Percentiles rank a stretch among this genome's conserved stretches.
These are phyloP conservation scores for Aureobasidium sp. DNA, from an alignment of 2,329 filamentous ascomycete genomes.

Conservation along the genomic window DNA sequence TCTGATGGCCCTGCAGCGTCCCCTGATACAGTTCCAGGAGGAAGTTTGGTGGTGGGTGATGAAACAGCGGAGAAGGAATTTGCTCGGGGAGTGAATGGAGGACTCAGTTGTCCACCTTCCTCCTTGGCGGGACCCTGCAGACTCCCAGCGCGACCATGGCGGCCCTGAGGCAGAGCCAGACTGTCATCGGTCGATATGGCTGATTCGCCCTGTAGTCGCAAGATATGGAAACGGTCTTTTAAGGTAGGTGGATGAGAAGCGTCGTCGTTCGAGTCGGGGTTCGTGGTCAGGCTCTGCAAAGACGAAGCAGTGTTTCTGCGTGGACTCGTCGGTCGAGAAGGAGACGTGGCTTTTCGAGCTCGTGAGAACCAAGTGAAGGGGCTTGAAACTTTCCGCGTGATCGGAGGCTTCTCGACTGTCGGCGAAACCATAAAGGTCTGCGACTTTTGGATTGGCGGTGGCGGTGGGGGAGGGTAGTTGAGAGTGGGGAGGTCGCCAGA, in stretches of 20 bases:
- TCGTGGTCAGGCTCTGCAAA: conserved; percentile 67
- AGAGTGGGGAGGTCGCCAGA: conserved; percentile 63
- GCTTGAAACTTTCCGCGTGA: conserved; percentile 67
- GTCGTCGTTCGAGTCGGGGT: conserved; percentile 58
- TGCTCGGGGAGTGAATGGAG: conserved; percentile 14
- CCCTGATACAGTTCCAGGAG: conserved; percentile 79
- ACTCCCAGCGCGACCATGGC: conserved; percentile 31
- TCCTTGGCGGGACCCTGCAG: conserved; percentile 33
- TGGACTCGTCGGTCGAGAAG: conserved; percentile 33
- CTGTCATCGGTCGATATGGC: conserved; percentile 13
- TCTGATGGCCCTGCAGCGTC: conserved; percentile 67
- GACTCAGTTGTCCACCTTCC: conserved; percentile 16
- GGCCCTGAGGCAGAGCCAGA: conserved; percentile 12
- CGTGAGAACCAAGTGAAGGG: conserved; percentile 82
- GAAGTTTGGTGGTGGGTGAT: conserved; percentile 50
- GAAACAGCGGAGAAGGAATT: conserved; percentile 20
- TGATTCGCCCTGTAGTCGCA: conserved; percentile 52
- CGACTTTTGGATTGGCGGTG: conserved; percentile 22
- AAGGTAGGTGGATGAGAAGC: conserved; percentile 53
- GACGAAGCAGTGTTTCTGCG: conserved; percentile 73
- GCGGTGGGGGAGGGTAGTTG: conserved; percentile 29
- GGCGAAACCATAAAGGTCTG: background rate
- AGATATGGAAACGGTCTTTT: conserved; percentile 68
- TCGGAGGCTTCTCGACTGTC: conserved; percentile 21
- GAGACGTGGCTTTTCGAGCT: conserved; percentile 45